phyloP scores from a whole-genome alignment of 2,329 filamentous ascomycete genomes.

The Colletotrichum falcatum region DNA sequence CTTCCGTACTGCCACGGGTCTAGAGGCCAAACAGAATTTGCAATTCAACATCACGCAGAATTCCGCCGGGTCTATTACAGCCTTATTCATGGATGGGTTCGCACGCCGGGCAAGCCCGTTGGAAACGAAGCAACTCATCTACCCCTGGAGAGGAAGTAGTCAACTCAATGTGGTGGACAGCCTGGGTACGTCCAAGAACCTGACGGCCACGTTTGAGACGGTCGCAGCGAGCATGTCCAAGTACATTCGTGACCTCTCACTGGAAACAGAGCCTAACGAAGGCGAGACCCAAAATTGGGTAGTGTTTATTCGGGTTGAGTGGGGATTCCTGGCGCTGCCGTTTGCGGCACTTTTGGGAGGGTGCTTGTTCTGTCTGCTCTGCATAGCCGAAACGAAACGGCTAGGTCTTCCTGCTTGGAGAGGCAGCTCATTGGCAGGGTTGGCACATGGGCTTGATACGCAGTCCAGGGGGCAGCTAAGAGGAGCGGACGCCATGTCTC shows the following conservation, averaged over 20 bases:
- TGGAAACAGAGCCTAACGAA: not conserved
- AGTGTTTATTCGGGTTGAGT: not conserved
- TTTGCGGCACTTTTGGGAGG: not conserved
- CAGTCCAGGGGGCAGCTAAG: not conserved
- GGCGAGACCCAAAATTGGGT: not conserved
- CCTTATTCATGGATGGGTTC: not conserved
- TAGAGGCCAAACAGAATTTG: not conserved
- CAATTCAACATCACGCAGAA: conserved; percentile 4
- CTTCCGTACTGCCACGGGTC: not conserved
- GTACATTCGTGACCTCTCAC: not conserved
- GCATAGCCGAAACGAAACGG: not conserved
- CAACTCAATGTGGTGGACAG: not conserved
- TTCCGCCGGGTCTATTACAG: not conserved
- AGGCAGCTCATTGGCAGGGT: not conserved
- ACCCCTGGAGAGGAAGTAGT: not conserved
- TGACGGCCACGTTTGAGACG: not conserved
- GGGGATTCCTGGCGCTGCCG: not conserved
- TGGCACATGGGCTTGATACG: not conserved
- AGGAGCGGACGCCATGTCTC: not conserved
- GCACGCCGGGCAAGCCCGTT: not conserved
- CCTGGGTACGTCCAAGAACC: not conserved
- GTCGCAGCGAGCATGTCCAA: not conserved
- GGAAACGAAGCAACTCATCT: not conserved
- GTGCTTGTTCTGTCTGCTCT: not conserved
- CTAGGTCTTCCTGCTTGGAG: not conserved